A percentile compares a stretch with the other conserved stretches of the same genome.
phyloP scores from a whole-genome alignment of 2,329 filamentous ascomycete genomes.

The Talaromyces rugulosus region DNA sequence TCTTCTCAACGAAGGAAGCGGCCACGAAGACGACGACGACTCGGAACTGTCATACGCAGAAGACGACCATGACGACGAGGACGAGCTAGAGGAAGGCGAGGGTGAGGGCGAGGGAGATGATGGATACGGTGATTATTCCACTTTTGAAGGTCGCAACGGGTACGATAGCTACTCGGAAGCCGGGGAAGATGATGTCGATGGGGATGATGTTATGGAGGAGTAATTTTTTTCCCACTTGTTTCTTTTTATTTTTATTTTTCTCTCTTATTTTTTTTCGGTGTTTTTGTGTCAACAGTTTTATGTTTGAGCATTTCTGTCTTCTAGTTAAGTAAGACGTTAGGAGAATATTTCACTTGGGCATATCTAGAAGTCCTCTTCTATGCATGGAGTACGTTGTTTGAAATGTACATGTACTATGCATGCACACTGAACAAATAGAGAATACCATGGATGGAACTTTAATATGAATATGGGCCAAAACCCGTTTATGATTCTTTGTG shows the following conservation, averaged over 20 bases:
- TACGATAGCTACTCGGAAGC: conserved; percentile 13
- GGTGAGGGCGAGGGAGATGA: neutral
- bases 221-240: conserved; percentile 11
- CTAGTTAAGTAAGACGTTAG: no score
- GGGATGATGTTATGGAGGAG: conserved; percentile 26
- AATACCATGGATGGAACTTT: no score
- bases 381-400: no score
- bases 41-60: conserved; percentile 13
- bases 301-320: neutral
- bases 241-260: neutral
- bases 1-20: conserved; percentile 32
- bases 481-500: no score
- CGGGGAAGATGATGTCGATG: conserved; percentile 7
- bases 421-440: no score
- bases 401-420: no score
- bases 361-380: neutral
- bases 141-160: conserved; percentile 7
- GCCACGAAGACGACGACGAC: conserved; percentile 28
- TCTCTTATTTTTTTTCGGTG: neutral
- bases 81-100: conserved; percentile 13
- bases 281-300: neutral
- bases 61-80: conserved; percentile 18
- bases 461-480: no score
- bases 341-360: neutral
- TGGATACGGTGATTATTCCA: conserved; percentile 9